Conservation (phyloP, 2,329 filamentous ascomycete species). For the Juglanconis oblonga region DNA sequence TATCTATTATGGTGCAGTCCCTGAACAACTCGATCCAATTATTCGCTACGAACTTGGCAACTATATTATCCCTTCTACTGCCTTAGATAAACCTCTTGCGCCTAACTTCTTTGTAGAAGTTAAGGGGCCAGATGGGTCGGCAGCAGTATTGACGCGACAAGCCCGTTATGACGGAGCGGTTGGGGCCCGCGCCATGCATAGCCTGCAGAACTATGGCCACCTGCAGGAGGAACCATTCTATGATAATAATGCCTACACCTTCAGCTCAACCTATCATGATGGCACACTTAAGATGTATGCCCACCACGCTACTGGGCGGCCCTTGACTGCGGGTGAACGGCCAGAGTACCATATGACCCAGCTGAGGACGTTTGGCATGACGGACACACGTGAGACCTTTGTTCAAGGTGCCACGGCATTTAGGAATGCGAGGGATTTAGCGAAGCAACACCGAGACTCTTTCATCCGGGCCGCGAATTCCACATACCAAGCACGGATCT, state of each 20-base stretch:
- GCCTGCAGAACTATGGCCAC: not conserved
- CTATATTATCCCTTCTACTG: slow-evolving; percentile 32
- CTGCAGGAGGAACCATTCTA: slow-evolving; percentile 28
- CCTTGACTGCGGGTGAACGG: slow-evolving; percentile 23
- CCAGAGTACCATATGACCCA: slow-evolving; percentile 41
- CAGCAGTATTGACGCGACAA: slow-evolving; percentile 30
- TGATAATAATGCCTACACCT: slow-evolving; percentile 36
- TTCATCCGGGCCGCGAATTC: slow-evolving; percentile 22
- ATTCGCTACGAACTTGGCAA: slow-evolving; percentile 24
- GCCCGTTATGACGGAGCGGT: slow-evolving; percentile 35
- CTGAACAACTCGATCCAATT: not conserved
- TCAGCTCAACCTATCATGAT: slow-evolving; percentile 35
- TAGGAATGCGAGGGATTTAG: slow-evolving; percentile 28
- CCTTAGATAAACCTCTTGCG: slow-evolving; percentile 27
- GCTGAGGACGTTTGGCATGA: slow-evolving; percentile 28
- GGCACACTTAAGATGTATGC: slow-evolving; percentile 37
- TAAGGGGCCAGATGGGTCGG: slow-evolving; percentile 32
- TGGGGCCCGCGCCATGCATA: slow-evolving; percentile 35
- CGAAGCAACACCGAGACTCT: not conserved
- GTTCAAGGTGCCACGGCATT: slow-evolving; percentile 35
- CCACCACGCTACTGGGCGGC: slow-evolving; percentile 32
- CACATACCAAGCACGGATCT: slow-evolving; percentile 10
- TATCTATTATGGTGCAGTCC: not conserved
- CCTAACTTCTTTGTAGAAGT: slow-evolving; percentile 41
- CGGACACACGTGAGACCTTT: slow-evolving; percentile 27